phyloP scores from a whole-genome alignment of 805 yeast genomes.

The Metschnikowia colocasiae region DNA sequence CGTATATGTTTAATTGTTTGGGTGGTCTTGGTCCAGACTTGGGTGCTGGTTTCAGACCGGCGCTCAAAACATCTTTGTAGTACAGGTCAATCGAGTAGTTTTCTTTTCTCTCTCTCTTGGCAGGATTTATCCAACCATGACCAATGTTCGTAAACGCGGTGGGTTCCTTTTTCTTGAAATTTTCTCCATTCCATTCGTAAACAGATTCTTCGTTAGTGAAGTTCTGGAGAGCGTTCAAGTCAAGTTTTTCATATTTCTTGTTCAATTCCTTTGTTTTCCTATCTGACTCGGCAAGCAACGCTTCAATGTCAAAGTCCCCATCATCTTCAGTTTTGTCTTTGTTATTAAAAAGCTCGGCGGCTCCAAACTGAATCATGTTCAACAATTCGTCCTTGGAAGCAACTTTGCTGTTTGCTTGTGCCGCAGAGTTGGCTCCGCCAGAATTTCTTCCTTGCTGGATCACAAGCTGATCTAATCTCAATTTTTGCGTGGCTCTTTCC shows the following conservation, averaged over 20 bases:
- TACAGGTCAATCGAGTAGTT: conserved; percentile 87
- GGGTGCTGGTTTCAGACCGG: conserved; percentile 46
- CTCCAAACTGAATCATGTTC: conserved; percentile 82
- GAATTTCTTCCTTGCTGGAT: conserved; percentile 67
- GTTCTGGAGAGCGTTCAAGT: conserved; percentile 74
- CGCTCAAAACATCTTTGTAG: conserved; percentile 72
- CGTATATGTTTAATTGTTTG: conserved; percentile 74
- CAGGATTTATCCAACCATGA: conserved; percentile 76
- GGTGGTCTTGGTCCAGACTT: conserved; percentile 75
- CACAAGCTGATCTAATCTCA: conserved; percentile 75
- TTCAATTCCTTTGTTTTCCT: conserved; percentile 59
- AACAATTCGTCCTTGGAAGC: conserved; percentile 67
- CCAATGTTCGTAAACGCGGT: conserved; percentile 46
- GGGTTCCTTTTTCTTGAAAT: conserved; percentile 59
- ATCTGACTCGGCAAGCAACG: conserved; percentile 57
- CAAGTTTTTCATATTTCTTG: conserved; percentile 60
- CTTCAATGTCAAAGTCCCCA: conserved; percentile 57
- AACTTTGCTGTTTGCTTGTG: conserved; percentile 34
- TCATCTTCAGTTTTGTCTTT: conserved; percentile 34
- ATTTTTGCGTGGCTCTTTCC: conserved; percentile 77
- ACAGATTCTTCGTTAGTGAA: conserved; percentile 65
- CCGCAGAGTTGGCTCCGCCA: conserved; percentile 26
- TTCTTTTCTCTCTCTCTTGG: conserved; percentile 79
- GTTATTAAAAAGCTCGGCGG: conserved; percentile 54
- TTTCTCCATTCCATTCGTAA: conserved; percentile 86